Base-by-base conservation (phyloP, 1,284 basidiomycete species). In the Golubevia pallescens region DNA sequence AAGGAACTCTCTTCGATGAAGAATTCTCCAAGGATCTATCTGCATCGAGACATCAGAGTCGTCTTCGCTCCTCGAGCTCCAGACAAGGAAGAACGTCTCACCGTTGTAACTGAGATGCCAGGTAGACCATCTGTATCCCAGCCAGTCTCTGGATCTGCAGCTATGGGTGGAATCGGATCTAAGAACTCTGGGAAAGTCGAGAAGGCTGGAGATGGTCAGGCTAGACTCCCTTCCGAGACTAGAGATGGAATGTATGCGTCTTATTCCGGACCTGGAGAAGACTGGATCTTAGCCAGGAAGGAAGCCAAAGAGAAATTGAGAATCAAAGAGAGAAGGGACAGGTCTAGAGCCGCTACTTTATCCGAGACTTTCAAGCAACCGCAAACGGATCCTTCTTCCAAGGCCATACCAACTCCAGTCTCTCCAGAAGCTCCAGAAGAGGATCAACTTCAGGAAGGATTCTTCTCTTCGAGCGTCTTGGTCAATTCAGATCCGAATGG, bases 401-500 rank as follows among this genome's bases (percentile, higher is more conserved):
- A 32, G n/a, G 28, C 58, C 1, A 14, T 32, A 1, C 34, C 34
- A 24, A 10, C n/a, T 20, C n/a, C n/a, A 10, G 13, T 63, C 23
- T 19, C 16, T n/a, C 34, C 23, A 10, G 19, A 73, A 19, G 38
- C 0, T 16, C 21, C 20, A 2, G 20, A 6, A 59, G 64, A 57
- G 58, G 20, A 42, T 54, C 6, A 21, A 19, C 28, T 19, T 23
- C 20, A 20, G 32, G 6, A 52, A 52, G 16, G 16, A 34, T 20
- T n/a, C 19, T 48, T 14, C 14, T 21, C 58, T 16, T n/a, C 60
- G 42, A 38, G 10, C 10, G 10, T 60, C 19, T 56, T 65, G n/a
- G 67, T 68, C 59, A 78, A 78, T 24, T 76, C 74, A 52, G 75
- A 78, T 63, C 75, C 75, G 0, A 71, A 78, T 23, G 75, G 75